Percentiles rank a stretch among this genome's conserved stretches.
Conservation (phyloP, 164 flowering plant species). For the Malania oleifera region DNA sequence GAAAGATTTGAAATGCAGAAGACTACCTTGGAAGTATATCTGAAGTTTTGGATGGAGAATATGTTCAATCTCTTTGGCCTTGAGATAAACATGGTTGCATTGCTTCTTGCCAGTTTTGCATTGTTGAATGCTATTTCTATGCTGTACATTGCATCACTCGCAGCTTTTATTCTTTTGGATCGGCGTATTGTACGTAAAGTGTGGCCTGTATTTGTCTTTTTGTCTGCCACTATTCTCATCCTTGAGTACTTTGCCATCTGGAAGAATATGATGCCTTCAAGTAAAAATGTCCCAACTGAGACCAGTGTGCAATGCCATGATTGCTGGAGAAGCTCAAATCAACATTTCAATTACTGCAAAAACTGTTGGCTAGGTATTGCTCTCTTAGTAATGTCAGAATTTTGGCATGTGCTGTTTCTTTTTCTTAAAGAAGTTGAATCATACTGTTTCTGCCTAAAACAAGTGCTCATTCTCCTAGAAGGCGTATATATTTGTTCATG, state of each 20-base stretch:
- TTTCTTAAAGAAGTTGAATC: background rate
- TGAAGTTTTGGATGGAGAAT: slow-evolving; percentile 8
- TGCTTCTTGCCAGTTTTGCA: slow-evolving; percentile 6
- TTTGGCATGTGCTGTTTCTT: background rate
- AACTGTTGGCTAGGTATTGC: slow-evolving; percentile 8
- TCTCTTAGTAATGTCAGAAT: background rate
- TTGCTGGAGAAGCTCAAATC: slow-evolving; percentile 2
- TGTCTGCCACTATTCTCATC: slow-evolving; percentile 1
- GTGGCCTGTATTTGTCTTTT: slow-evolving; percentile 2
- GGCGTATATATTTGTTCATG: background rate
- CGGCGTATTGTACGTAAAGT: slow-evolving; percentile 6
- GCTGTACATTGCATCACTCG: slow-evolving; percentile 1
- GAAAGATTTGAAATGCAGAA: slow-evolving; percentile 9
- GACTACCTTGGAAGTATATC: slow-evolving; percentile 3
- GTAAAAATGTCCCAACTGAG: background rate
- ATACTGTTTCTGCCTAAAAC: background rate
- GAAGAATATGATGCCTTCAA: background rate
- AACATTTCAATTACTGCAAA: slow-evolving; percentile 4
- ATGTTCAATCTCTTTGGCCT: slow-evolving; percentile 5
- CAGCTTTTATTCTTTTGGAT: slow-evolving; percentile 5
- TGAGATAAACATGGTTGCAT: slow-evolving; percentile 5
- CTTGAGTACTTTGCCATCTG: slow-evolving; percentile 1
- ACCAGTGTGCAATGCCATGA: slow-evolving; percentile 4
- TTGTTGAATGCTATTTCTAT: slow-evolving; percentile 1
- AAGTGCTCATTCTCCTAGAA: background rate